phyloP scores from a whole-genome alignment of 2,329 filamentous ascomycete species.

The Botrytis medusae region DNA sequence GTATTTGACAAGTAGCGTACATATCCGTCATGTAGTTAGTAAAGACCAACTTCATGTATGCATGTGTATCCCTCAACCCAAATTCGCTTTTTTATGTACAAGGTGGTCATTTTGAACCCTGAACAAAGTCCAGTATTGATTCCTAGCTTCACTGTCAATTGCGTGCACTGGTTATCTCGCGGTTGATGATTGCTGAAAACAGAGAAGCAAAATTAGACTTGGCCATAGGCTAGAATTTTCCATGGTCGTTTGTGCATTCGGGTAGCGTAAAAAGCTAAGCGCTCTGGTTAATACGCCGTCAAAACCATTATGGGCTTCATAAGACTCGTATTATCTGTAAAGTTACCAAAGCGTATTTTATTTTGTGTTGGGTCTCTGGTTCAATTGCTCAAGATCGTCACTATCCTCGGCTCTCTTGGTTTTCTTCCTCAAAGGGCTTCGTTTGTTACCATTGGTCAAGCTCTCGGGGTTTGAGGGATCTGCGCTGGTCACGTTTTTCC shows the following conservation, averaged over 20 bases:
- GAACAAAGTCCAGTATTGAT: background rate
- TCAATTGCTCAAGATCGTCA: background rate
- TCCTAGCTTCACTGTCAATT: background rate
- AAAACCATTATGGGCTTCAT: background rate
- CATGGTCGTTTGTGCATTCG: background rate
- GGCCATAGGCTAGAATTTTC: background rate
- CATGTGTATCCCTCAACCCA: background rate
- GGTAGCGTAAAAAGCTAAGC: background rate
- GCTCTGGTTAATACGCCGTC: no score
- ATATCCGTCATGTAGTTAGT: background rate
- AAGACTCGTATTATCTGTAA: background rate
- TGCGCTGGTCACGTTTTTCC: background rate
- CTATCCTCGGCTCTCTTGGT: background rate
- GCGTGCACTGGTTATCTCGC: background rate
- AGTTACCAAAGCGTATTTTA: background rate
- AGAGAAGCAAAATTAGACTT: background rate
- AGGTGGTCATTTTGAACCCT: background rate
- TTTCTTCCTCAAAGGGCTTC: slow-evolving; percentile 1
- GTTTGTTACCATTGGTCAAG: background rate
- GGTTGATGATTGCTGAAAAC: background rate
- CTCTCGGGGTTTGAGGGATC: background rate
- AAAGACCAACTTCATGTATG: background rate
- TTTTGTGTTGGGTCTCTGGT: background rate
- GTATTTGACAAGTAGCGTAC: background rate
- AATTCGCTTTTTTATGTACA: background rate